Percentiles rank a stretch among this genome's conserved stretches.
phyloP scores from a whole-genome alignment of 129 eudicot genomes.

The Ambrosia artemisiifolia region DNA sequence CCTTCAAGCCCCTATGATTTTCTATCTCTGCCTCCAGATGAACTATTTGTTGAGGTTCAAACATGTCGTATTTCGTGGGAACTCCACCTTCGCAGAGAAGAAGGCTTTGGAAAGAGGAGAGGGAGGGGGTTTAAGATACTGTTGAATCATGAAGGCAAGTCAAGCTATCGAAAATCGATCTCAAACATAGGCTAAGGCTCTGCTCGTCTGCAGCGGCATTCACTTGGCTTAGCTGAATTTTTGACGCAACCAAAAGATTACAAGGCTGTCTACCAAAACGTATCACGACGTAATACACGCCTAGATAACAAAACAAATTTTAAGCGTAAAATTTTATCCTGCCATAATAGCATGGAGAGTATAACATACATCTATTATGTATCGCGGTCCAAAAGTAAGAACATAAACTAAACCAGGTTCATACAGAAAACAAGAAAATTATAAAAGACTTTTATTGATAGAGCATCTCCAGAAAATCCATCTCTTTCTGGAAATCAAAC shows the following conservation, averaged over 20 bases:
- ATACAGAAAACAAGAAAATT: slow-evolving; percentile 15
- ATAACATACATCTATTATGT: slow-evolving; percentile 5
- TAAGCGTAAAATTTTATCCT: background rate
- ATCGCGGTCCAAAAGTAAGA: slow-evolving; percentile 15
- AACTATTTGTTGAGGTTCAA: too few relatives aligned
- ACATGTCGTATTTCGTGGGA: too few relatives aligned
- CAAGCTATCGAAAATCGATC: too few relatives aligned
- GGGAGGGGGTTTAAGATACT: too few relatives aligned
- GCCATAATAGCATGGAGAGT: background rate
- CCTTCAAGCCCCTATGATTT: too few relatives aligned
- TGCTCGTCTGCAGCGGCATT: background rate
- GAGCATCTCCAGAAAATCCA: slow-evolving; percentile 47
- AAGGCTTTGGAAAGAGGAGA: too few relatives aligned
- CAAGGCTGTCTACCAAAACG: background rate
- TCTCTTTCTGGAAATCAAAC: slow-evolving; percentile 40
- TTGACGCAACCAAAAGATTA: background rate
- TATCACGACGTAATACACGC: background rate
- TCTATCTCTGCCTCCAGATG: too few relatives aligned
- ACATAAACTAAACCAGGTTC: slow-evolving; percentile 19
- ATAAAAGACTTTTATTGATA: slow-evolving; percentile 17
- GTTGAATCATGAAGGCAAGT: background rate
- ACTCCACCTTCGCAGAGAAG: too few relatives aligned
- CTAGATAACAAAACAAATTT: background rate
- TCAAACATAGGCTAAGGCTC: background rate
- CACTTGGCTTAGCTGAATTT: background rate